These are phyloP conservation scores for Cyclostephanos tholiformis DNA, from an alignment of 108 stramenopile species.

Conservation along the genomic window DNA sequence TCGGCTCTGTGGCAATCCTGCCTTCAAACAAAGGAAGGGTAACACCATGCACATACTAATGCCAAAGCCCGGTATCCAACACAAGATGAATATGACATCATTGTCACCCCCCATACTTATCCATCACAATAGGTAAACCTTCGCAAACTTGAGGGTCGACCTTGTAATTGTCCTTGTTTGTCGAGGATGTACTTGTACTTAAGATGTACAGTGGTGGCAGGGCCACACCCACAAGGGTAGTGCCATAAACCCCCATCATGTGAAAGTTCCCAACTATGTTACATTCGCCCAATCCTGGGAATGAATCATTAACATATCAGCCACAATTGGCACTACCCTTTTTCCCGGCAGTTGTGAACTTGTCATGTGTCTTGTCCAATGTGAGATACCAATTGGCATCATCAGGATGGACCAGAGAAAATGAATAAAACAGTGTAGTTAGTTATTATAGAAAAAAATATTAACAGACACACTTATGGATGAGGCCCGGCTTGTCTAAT, in stretches of 20 bases:
- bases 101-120: no score
- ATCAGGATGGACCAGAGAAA: background rate
- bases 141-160: no score
- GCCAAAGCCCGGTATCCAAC: no score
- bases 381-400: background rate
- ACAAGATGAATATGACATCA: no score
- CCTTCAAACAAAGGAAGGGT: no score
- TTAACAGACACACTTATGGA: background rate
- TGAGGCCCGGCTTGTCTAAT: background rate
- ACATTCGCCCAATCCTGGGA: background rate
- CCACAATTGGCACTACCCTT: background rate
- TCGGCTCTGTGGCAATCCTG: background rate
- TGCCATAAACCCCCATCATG: background rate
- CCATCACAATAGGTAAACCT: no score
- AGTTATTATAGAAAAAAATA: background rate
- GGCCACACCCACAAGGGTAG: background rate
- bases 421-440: background rate
- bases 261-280: background rate
- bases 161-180: no score
- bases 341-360: background rate
- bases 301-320: background rate
- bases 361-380: background rate
- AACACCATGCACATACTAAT: no score
- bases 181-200: no score
- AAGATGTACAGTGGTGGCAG: background rate